These are phyloP conservation scores for Ceratobasidium sp. DNA, from an alignment of 1,284 basidiomycete genomes.

Conservation along the genomic window DNA sequence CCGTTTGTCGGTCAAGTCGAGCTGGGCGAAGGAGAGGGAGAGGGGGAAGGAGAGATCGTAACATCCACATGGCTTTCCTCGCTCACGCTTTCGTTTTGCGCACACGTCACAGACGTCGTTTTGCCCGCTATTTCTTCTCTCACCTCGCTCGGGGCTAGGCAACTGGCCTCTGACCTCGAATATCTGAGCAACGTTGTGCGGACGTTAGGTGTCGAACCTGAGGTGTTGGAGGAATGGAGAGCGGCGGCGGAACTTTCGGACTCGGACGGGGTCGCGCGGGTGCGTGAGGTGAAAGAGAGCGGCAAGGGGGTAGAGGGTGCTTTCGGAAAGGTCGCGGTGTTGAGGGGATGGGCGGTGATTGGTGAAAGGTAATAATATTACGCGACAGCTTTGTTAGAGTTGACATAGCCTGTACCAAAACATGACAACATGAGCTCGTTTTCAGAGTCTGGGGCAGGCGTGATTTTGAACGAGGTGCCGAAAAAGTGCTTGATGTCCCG, in stretches of 20 bases:
- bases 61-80: constrained; percentile 91
- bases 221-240: constrained; percentile 80
- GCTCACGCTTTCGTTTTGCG: constrained; percentile 82
- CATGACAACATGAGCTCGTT: constrained; percentile 76
- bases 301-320: constrained; percentile 55
- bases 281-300: constrained; percentile 49
- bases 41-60: constrained; percentile 60
- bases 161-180: constrained; percentile 88
- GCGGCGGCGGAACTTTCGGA: constrained; percentile 71
- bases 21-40: neutral
- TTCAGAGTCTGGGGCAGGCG: constrained; percentile 60
- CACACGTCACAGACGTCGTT: constrained; percentile 74
- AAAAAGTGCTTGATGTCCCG: constrained; percentile 87
- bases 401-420: constrained; percentile 82
- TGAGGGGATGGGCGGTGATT: constrained; percentile 50
- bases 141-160: constrained; percentile 79
- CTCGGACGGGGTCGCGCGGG: constrained; percentile 57
- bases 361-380: constrained; percentile 54
- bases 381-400: constrained; percentile 78
- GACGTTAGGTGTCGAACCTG: constrained; percentile 88
- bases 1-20: constrained; percentile 69
- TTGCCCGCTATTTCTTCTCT: constrained; percentile 68
- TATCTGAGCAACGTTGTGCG: constrained; percentile 93
- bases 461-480: constrained; percentile 69
- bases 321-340: constrained; percentile 52